Evolutionary conservation across 352 stramenopile genomes (phyloP), one percentile per base, ranked within the genome.

Genomic region (Globisporangium alternatum): DNA sequence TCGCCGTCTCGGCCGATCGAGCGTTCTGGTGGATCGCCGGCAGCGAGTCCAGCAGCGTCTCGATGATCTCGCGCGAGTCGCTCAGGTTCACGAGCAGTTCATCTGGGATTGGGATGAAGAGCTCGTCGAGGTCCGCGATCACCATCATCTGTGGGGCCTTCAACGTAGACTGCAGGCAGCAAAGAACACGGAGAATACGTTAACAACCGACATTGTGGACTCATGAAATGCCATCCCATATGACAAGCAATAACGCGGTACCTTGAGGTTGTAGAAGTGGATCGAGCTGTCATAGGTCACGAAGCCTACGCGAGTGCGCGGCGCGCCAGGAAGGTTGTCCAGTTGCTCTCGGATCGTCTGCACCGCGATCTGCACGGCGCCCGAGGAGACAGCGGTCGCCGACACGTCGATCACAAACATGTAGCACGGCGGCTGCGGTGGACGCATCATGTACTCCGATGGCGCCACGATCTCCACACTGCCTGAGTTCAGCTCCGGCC

Each of bases 11-110:
- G n/a, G 81, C 74, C 28, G 78, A 87, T 49, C 76, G 74, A 10
- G 88, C 71, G 56, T 97, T 80, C 80, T 93, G 71, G 72, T 89
- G 91, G 88, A 98, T 89, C 30, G 77, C 43, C 60, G 97, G 96
- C 5, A 99, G 80, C 48, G 84, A 93, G 64, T 99, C 96, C 41
- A 99, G 84, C 65, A 99, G 92, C 47, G 82, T 76, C 45, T 99
- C 97, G 19, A 99, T 81, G 12, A 98, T 80, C 12, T 95, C 80
- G 41, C 97, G 84, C 44, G 86, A 97, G 68, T 99, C 86, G 41
- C 86, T 91, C 56, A 99, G 73, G 77, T 99, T 99, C 12, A 99
- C 97, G 47, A 99, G 83, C 51, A 99, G 77, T 76, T 99, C 96
- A 68, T 99, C 97, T 13, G 88, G 88, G 49, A 96, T 94, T n/a